Evolutionary conservation across 2,329 filamentous ascomycete genomes (phyloP), one percentile per base, ranked within the genome.

Genomic region (Fusarium penzigii): DNA sequence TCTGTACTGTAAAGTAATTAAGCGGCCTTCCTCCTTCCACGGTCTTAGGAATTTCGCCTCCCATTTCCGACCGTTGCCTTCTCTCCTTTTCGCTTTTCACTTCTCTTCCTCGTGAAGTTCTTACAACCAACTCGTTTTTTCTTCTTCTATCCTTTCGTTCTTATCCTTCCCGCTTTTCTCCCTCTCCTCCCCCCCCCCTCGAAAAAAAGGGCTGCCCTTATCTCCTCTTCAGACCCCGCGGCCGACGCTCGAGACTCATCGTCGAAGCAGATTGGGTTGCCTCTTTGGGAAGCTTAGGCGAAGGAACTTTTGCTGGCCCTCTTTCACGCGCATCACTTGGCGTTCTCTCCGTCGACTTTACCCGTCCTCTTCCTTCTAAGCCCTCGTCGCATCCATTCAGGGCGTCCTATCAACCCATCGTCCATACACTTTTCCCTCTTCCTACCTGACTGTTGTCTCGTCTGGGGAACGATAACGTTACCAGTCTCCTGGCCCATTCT

Each of bases 281-380:
- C 71, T 60, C 66, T 66, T 63, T 61, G 48, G 67, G 68, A 61
- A 69, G 68, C 46, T 63, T 71, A 67, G 65, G 65, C 70, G 65
- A 72, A 57, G 70, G 70, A 70, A 73, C 71, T 73, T 73, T 73
- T 73, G 71, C 69, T 68, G 65, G 65, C 65, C 63, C 58, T 64
- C 67, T 64, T 65, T 65, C 64, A 63, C 64, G 60, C 67, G 58
- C 61, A 66, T 67, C 64, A 63, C 69, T 71, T 70, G 70, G 64
- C 66, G 56, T 63, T 58, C 64, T 57, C 52, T 56, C 56, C 56
- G 46, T 56, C 51, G 55, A 51, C 49, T 50, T 46, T 57, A 57
- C 55, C 60, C 56, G 54, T 56, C 59, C 56, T 39, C 38, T 14
- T 56, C 53, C 51, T 51, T 62, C 51, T 45, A 44, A 52, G 44